Conservation (phyloP, 1,284 basidiomycete species). For the Sphaerobolus stellatus region DNA sequence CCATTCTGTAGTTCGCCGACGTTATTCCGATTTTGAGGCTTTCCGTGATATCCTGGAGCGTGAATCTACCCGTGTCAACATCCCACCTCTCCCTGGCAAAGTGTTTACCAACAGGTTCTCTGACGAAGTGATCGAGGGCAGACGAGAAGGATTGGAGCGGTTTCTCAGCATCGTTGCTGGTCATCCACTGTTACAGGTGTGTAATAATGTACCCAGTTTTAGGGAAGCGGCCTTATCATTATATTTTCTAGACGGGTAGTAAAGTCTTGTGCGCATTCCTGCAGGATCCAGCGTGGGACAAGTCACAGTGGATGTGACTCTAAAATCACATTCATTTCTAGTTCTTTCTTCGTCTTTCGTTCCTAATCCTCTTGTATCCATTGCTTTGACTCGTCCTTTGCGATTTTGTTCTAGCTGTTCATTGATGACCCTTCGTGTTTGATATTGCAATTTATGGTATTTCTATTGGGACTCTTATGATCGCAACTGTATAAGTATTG, state of each 20-base stretch:
- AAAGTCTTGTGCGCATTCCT: conserved; percentile 97
- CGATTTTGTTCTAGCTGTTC: too few species aligned
- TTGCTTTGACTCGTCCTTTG: too few species aligned
- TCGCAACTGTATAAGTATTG: too few species aligned
- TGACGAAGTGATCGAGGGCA: conserved; percentile 92
- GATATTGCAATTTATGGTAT: too few species aligned
- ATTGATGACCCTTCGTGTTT: too few species aligned
- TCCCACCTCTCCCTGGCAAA: conserved; percentile 95
- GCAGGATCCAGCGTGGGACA: conserved; percentile 87
- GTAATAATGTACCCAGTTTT: conserved; percentile 26
- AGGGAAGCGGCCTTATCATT: neutral
- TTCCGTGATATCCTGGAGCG: conserved; percentile 98
- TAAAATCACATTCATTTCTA: too few species aligned
- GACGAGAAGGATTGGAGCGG: conserved; percentile 91
- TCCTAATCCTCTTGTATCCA: too few species aligned
- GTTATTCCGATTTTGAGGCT: conserved; percentile 98
- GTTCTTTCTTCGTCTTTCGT: too few species aligned
- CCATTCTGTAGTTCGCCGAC: conserved; percentile 90
- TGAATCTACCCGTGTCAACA: conserved; percentile 95
- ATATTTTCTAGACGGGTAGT: conserved; percentile 76
- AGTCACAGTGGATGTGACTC: conserved; percentile 65
- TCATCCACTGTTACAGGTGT: conserved; percentile 91
- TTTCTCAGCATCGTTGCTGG: conserved; percentile 97
- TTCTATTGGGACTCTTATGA: too few species aligned
- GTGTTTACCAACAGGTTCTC: conserved; percentile 96